Percentiles rank a stretch among this genome's conserved stretches.
phyloP scores from a whole-genome alignment of 2,329 filamentous ascomycete genomes.

The Diaporthe humulicola region DNA sequence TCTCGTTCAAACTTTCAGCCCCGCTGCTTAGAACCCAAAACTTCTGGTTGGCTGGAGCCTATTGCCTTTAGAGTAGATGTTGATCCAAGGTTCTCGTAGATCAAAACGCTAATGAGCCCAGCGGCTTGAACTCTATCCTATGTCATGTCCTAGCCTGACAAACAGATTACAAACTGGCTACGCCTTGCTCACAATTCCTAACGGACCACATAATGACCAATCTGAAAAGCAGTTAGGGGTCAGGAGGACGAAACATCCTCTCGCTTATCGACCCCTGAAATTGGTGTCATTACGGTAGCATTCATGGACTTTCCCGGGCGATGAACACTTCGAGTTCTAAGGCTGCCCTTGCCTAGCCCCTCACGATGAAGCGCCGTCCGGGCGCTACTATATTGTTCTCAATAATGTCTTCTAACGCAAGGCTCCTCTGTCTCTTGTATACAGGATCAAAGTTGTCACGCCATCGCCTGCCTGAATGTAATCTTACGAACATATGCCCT shows the following conservation, averaged over 20 bases:
- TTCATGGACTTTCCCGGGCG: neutral
- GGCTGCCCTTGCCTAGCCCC: neutral
- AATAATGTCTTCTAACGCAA: neutral
- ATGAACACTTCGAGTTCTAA: neutral
- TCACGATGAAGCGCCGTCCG: neutral
- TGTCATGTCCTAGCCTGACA: constrained; percentile 18
- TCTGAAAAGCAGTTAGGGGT: neutral
- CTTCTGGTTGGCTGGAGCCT: constrained; percentile 18
- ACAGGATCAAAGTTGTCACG: neutral
- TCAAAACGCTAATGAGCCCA: neutral
- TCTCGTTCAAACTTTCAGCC: neutral
- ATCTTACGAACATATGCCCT: neutral
- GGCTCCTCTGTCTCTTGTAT: neutral
- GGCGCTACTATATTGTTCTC: neutral
- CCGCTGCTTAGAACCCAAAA: constrained; percentile 22
- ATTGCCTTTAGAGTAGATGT: constrained; percentile 15
- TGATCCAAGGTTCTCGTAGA: constrained; percentile 18
- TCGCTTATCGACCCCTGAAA: neutral
- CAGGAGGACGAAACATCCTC: neutral
- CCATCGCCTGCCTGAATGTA: neutral
- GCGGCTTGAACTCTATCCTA: neutral
- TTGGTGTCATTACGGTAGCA: neutral
- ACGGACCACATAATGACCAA: neutral
- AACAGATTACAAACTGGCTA: constrained; percentile 3
- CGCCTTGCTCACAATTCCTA: neutral